Evolutionary conservation across 495 filamentous ascomycete genomes (phyloP), one percentile per base, ranked within the genome.

Genomic region (Aspergillus taichungensis): DNA sequence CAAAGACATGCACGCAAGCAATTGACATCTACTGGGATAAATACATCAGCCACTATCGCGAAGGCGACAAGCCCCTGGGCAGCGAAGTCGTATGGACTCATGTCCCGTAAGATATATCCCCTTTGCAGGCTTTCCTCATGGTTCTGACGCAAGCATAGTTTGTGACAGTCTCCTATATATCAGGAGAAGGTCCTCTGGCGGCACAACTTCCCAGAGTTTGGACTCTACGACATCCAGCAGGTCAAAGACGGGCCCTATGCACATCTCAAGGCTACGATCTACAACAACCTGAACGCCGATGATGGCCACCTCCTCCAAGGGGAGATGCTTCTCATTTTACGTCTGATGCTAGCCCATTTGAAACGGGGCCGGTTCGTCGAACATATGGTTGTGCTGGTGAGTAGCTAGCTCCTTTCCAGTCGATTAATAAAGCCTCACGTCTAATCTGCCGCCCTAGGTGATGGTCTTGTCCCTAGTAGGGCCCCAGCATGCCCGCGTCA

Each of bases 401-500:
- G 38, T 11, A 8, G 2, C 12, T n/a, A 27, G 13, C n/a, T 12
- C 28, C 27, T 41, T 12, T 10, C 18, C 13, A 11, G 24, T 6
- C 13, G n/a, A 8, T 1, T 8, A 7, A 6, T n/a, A 29, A 3
- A 27, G n/a, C 7, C 38, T 4, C 9, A 30, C 5, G 0, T 38
- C 13, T 42, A 24, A 28, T 41, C 27, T 11, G 6, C 1, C 34
- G 11, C 14, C n/a, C 6, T 30, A 47, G 45, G 28, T 47, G 8
- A 37, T 47, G 34, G 14, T 35, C 6, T 47, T 47, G 13, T 47
- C 45, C 34, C 42, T 47, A 13, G 6, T 47, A 36, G 45, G 45
- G 6, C 45, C 45, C 6, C 45, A 47, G 45, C 45, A 47, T 42
- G 45, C 45, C 32, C 28, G 45, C 13, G 14, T 47, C 12, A 47